Evolutionary conservation across 768 basidiomycete genomes (phyloP).

Genomic region (Dioszegia hungarica): DNA sequence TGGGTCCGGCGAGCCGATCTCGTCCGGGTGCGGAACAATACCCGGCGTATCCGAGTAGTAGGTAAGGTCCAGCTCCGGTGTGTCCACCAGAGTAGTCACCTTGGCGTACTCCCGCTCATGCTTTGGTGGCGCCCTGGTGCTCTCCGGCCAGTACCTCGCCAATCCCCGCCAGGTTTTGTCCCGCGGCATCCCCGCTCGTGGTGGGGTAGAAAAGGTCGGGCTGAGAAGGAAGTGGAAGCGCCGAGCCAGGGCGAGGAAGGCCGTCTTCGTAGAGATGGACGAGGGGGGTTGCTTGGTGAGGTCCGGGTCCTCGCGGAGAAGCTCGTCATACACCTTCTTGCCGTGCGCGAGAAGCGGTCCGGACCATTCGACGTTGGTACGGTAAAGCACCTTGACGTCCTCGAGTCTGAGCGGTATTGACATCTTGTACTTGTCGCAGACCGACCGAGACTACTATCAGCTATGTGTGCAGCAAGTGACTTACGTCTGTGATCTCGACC

Average conservation of each 20-base stretch:
- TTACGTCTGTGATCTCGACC: constrained; percentile 70
- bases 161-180: constrained; percentile 51
- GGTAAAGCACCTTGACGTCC: constrained; percentile 60
- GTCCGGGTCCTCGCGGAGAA: constrained; percentile 52
- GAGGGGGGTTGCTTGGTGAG: constrained; percentile 35
- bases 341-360: constrained; percentile 66
- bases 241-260: constrained; percentile 34
- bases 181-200: constrained; percentile 30
- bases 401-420: constrained; percentile 67
- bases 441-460: constrained; percentile 65
- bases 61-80: constrained; percentile 67
- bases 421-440: constrained; percentile 77
- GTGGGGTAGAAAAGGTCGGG: constrained; percentile 37
- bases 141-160: constrained; percentile 46
- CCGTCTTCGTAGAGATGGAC: constrained; percentile 26
- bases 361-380: constrained; percentile 71
- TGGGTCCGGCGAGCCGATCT: constrained; percentile 24
- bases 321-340: constrained; percentile 57
- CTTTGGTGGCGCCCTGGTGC: constrained; percentile 6
- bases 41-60: constrained; percentile 78
- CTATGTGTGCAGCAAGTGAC: constrained; percentile 29
- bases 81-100: constrained; percentile 74
- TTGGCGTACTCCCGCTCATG: constrained; percentile 70
- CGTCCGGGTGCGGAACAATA: constrained; percentile 16
- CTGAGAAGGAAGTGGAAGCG: constrained; percentile 30